phyloP scores from a whole-genome alignment of 1,284 basidiomycete genomes.

The Agroathelia rolfsii region DNA sequence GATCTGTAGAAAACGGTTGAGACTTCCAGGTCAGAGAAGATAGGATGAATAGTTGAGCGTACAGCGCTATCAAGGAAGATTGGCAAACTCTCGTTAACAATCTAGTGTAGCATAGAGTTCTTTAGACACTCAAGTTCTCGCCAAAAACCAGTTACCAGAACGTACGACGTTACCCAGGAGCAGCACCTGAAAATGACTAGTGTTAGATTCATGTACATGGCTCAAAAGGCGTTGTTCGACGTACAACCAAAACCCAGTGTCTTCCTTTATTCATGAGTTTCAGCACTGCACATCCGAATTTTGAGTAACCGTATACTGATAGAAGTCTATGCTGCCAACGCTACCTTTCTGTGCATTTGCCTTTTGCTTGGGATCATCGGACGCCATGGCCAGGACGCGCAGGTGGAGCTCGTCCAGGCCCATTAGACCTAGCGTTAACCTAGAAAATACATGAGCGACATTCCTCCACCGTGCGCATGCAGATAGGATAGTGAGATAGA shows the following conservation, averaged over 20 bases:
- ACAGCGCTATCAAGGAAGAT: constrained; percentile 89
- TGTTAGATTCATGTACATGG: constrained; percentile 7
- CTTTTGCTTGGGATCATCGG: constrained; percentile 60
- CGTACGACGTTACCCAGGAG: constrained; percentile 79
- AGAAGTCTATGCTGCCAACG: constrained; percentile 1
- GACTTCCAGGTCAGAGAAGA: too few relatives aligned
- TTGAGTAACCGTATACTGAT: too few relatives aligned
- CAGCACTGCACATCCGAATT: constrained; percentile 39
- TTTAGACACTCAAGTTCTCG: background rate
- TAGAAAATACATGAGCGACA: constrained; percentile 15
- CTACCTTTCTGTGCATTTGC: constrained; percentile 65
- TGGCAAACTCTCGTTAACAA: constrained; percentile 88
- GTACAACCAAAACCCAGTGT: constrained; percentile 90
- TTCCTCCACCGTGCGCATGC: background rate
- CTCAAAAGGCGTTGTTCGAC: constrained; percentile 18
- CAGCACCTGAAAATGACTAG: constrained; percentile 44
- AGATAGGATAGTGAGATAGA: constrained; percentile 1
- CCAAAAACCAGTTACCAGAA: constrained; percentile 13
- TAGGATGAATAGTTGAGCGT: constrained; percentile 16
- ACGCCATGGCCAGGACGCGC: constrained; percentile 75
- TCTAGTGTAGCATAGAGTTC: constrained; percentile 29
- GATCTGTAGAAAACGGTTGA: too few relatives aligned
- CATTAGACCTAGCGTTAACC: constrained; percentile 87
- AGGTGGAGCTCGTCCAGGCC: constrained; percentile 90
- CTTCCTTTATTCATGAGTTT: constrained; percentile 72